phyloP scores from a whole-genome alignment of 768 basidiomycete species.

The Psilocybe tampanensis region DNA sequence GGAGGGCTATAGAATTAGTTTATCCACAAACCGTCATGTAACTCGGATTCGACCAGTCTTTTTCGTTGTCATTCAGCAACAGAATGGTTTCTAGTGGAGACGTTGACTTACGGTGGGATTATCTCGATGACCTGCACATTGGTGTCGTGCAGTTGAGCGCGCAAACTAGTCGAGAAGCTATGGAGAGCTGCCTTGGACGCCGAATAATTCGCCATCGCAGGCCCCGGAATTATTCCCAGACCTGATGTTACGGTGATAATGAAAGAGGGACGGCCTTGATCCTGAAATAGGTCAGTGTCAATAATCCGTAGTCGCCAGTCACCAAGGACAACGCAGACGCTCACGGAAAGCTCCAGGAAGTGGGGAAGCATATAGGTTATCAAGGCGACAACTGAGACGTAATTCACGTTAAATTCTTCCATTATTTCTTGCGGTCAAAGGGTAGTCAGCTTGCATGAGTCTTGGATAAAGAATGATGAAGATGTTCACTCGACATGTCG shows the following conservation, averaged over 20 bases:
- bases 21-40: slow-evolving; percentile 50
- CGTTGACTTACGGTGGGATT: slow-evolving; percentile 52
- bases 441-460: not conserved
- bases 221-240: slow-evolving; percentile 47
- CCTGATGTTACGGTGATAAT: slow-evolving; percentile 55
- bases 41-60: slow-evolving; percentile 62
- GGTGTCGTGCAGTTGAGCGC: slow-evolving; percentile 46
- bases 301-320: not conserved
- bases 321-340: not conserved
- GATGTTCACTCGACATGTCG: slow-evolving; percentile 38
- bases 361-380: slow-evolving; percentile 56
- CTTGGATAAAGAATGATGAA: not conserved
- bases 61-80: not conserved
- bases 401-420: slow-evolving; percentile 57
- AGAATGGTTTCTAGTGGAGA: not conserved
- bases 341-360: slow-evolving; percentile 53
- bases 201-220: slow-evolving; percentile 49
- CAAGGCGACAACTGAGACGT: slow-evolving; percentile 49
- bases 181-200: slow-evolving; percentile 62
- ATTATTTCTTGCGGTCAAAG: slow-evolving; percentile 33
- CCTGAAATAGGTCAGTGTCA: slow-evolving; percentile 30
- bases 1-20: no score
- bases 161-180: slow-evolving; percentile 50
- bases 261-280: slow-evolving; percentile 46
- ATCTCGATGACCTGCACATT: slow-evolving; percentile 59